Base-by-base conservation (phyloP, 2,329 filamentous ascomycete genomes). In the Aspergillus hortae region DNA sequence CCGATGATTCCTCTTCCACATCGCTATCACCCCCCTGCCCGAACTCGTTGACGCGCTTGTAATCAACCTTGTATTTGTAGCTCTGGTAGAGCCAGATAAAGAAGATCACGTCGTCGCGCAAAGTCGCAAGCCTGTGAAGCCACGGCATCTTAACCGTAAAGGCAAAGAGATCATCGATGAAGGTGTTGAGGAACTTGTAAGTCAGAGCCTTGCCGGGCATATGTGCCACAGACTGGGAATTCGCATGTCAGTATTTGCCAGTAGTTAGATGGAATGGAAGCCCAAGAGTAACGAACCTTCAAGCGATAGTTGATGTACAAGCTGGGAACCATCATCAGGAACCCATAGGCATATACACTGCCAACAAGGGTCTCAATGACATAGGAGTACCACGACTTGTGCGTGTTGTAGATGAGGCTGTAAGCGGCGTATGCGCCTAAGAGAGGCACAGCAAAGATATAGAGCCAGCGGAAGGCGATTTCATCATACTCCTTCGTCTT, bases 91-190 rank as follows among this genome's bases (percentile, higher is more conserved):
- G 63, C 75, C 96, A 99, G 53, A 99, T 81, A 69, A 99, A 99
- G 80, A 99, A 99, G 68, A 99, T 97, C 59, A 99, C 80, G 67
- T 99, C 94, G 69, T 99, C 94, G 55, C 94, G 82, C 57, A 99
- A 81, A 0, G 94, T 97, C 0, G 94, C 91, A 46, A 99, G 79
- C 14, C 94, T 85, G 73, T 99, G 94, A 47, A 99, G 80, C 56
- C 92, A 84, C 0, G 94, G 94, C 94, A 99, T 99, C 77, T 97
- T 97, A 78, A 99, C 96, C 36, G 94, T 99, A 67, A 97, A 99
- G 2, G 94, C 94, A 67, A 99, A 99, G 30, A 99, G 79, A 68
- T 99, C 94, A 73, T 99, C 94, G 70, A 99, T 97, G 71, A 99
- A 99, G 4, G 94, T 97, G 77, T 97, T 96, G 59, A 97, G 78